phyloP scores from a whole-genome alignment of 1,139 yeast genomes.

The Kurtzmaniella quercitrusa region DNA sequence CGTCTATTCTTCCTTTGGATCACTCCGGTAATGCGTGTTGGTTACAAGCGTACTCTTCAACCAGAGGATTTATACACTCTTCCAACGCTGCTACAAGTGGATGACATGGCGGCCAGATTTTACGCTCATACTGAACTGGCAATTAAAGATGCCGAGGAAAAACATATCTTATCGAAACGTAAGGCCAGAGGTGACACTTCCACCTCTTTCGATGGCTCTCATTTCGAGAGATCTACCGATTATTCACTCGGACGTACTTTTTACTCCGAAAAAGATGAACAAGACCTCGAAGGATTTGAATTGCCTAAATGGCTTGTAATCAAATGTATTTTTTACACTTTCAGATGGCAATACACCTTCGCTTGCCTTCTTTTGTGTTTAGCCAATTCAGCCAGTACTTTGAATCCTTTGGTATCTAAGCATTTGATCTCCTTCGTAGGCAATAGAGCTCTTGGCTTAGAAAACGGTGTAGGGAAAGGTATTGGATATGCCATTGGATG shows the following conservation, averaged over 20 bases:
- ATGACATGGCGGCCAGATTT: slow-evolving; percentile 31
- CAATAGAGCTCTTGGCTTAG: slow-evolving; percentile 18
- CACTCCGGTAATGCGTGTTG: slow-evolving; percentile 42
- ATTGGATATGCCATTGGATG: slow-evolving; percentile 32
- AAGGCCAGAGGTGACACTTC: slow-evolving; percentile 21
- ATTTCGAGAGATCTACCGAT: not conserved
- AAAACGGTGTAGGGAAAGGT: slow-evolving; percentile 22
- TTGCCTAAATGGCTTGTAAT: slow-evolving; percentile 16
- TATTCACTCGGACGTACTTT: slow-evolving; percentile 12
- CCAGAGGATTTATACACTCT: slow-evolving; percentile 42
- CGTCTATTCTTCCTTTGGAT: slow-evolving; percentile 49
- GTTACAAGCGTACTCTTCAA: slow-evolving; percentile 47
- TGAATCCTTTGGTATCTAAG: slow-evolving; percentile 46
- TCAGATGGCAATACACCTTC: slow-evolving; percentile 44
- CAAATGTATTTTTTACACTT: slow-evolving; percentile 52
- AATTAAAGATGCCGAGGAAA: slow-evolving; percentile 15
- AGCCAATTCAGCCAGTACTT: slow-evolving; percentile 48
- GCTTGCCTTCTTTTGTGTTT: slow-evolving; percentile 33
- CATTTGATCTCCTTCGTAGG: slow-evolving; percentile 41
- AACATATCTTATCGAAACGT: slow-evolving; percentile 20
- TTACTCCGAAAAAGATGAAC: slow-evolving; percentile 15
- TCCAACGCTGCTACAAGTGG: slow-evolving; percentile 34
- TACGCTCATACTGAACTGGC: slow-evolving; percentile 18
- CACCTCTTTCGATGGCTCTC: not conserved
- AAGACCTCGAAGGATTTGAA: slow-evolving; percentile 24